Conservation (phyloP, 2,329 filamentous ascomycete genomes). For the Daldinia sp. region DNA sequence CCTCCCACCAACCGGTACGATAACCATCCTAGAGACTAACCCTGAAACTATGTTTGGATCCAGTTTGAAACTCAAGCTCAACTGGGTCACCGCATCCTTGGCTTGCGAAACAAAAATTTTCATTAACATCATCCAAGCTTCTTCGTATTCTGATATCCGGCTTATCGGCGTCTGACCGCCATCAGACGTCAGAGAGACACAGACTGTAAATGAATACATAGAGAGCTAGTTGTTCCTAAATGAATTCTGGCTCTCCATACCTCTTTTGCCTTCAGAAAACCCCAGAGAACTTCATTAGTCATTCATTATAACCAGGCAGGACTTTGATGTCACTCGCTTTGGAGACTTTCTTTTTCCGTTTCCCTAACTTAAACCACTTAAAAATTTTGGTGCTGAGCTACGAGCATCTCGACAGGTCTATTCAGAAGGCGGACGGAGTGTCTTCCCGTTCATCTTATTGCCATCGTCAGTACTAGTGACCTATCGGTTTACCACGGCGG, state of each 20-base stretch:
- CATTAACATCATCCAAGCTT: constrained; percentile 1
- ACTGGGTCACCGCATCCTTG: constrained; percentile 6
- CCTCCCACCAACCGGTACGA: neutral
- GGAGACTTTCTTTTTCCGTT: constrained; percentile 6
- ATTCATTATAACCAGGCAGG: constrained; percentile 22
- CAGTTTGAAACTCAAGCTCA: constrained; percentile 16
- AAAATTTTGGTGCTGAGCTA: constrained; percentile 1
- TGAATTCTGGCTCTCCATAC: neutral
- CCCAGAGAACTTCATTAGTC: constrained; percentile 20
- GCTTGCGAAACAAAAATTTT: constrained; percentile 1
- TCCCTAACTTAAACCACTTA: neutral
- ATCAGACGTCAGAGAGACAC: neutral
- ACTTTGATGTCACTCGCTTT: constrained; percentile 15
- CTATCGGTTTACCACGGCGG: constrained; percentile 1
- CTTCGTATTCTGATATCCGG: neutral
- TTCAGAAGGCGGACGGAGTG: neutral
- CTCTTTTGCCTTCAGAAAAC: neutral
- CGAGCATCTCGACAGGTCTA: constrained; percentile 4
- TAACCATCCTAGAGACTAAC: neutral
- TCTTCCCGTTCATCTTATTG: neutral
- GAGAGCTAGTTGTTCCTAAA: constrained; percentile 13
- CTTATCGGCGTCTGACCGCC: constrained; percentile 1
- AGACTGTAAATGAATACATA: constrained; percentile 4
- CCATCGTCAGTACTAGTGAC: constrained; percentile 8
- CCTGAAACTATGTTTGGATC: constrained; percentile 11